Conservation (phyloP, 179 eudicot species). For the Beta lomatogona region DNA sequence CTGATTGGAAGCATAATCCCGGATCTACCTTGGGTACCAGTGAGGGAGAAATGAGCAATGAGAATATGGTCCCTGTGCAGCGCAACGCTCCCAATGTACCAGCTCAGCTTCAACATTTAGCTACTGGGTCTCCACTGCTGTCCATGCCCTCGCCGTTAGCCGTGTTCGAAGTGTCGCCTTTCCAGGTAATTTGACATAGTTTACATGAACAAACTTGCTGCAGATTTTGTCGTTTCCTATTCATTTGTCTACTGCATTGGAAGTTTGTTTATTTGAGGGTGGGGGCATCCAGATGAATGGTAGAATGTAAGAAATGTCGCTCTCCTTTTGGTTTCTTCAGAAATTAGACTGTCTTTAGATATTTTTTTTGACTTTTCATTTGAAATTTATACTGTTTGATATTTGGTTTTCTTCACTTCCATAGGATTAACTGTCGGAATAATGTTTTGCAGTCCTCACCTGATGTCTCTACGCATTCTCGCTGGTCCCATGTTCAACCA, state of each 20-base stretch:
- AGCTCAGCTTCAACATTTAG: slow-evolving; percentile 63
- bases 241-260: background rate
- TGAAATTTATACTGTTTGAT: background rate
- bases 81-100: slow-evolving; percentile 53
- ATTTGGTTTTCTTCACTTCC: background rate
- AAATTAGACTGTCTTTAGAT: background rate
- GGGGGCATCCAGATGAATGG: background rate
- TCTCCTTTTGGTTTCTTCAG: background rate
- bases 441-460: slow-evolving; percentile 54
- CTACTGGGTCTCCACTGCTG: slow-evolving; percentile 79
- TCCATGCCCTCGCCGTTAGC: slow-evolving; percentile 80
- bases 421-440: slow-evolving; percentile 15
- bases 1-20: slow-evolving; percentile 86
- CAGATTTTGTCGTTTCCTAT: background rate
- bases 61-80: slow-evolving; percentile 57
- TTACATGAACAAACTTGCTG: slow-evolving; percentile 5
- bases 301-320: background rate
- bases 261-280: background rate
- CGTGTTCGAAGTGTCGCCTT: slow-evolving; percentile 85
- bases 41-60: slow-evolving; percentile 59
- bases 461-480: slow-evolving; percentile 71
- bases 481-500: slow-evolving; percentile 78
- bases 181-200: slow-evolving; percentile 62
- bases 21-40: slow-evolving; percentile 45
- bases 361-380: background rate